Base-by-base conservation (phyloP, 2,329 filamentous ascomycete genomes). In the Bipolaris gigantea region DNA sequence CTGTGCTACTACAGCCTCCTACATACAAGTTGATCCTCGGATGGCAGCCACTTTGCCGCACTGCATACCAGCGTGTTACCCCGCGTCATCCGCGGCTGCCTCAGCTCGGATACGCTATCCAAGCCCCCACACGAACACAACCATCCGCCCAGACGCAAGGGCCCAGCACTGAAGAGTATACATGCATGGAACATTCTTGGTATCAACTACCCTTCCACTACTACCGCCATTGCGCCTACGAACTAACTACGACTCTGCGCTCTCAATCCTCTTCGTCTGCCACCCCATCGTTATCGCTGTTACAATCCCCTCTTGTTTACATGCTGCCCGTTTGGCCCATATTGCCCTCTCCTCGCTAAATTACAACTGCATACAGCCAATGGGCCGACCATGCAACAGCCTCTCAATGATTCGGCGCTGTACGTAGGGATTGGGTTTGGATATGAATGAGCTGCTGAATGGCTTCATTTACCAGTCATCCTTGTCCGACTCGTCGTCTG, bases 401-500 rank as follows among this genome's bases (percentile, higher is more conserved):
- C 10, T n/a, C 8, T 21, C 3, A 21, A 51, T 25, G 52, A 36
- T 32, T 42, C 42, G 41, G 41, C 36, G 33, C 39, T 36, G 35
- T 25, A 23, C 18, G 23, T 46, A 32, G 47, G n/a, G 35, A 11
- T 47, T 50, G 42, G 10, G 33, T 44, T 47, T 36, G 33, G 27
- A 8, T 33, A 45, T 1, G 16, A 41, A 35, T 27, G 16, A 27
- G 21, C 6, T 13, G 38, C 10, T 48, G 64, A 43, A 61, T 65
- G 58, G 60, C 15, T 48, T 65, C 43, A 62, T 65, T 57, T 63
- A 84, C 88, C 88, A 90, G 64, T 92, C 89, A 70, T 92, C 89
- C 56, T 90, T 86, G 62, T 90, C 87, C 63, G 80, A 79, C 74
- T 92, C 89, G 63, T 92, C 89, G 78, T 92, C 89, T 92, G 62